Percentiles rank a stretch among this genome's conserved stretches.
These are phyloP conservation scores for Podosphaera aphanis DNA, from an alignment of 2,329 filamentous ascomycete species.

Conservation along the genomic window DNA sequence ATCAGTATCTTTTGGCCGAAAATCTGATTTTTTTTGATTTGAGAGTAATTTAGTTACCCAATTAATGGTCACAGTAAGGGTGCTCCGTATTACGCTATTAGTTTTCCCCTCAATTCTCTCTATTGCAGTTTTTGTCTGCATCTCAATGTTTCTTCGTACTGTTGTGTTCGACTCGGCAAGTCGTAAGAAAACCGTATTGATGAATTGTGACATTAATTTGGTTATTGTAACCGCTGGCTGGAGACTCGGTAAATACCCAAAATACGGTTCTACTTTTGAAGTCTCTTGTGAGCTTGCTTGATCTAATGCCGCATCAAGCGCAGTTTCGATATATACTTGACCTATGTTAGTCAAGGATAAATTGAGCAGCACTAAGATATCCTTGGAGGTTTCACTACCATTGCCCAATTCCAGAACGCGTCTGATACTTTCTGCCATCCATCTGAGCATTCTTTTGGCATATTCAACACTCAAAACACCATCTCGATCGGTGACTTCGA, in stretches of 20 bases:
- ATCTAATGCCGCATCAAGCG: slow-evolving; percentile 47
- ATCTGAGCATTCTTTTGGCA: slow-evolving; percentile 94
- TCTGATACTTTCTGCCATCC: slow-evolving; percentile 86
- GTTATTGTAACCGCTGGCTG: slow-evolving; percentile 70
- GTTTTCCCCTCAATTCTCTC: slow-evolving; percentile 45
- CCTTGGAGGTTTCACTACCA: slow-evolving; percentile 73
- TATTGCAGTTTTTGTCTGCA: slow-evolving; percentile 33
- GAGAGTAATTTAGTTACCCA: slow-evolving; percentile 40
- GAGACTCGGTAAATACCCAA: slow-evolving; percentile 58
- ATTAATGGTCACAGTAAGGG: slow-evolving; percentile 37
- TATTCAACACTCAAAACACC: slow-evolving; percentile 61
- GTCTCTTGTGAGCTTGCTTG: slow-evolving; percentile 54
- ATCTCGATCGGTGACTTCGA: slow-evolving; percentile 78
- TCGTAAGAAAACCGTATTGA: slow-evolving; percentile 71
- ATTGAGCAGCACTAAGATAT: slow-evolving; percentile 65
- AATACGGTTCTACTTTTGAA: slow-evolving; percentile 63
- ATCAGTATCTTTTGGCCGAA: slow-evolving; percentile 42
- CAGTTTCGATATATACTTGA: slow-evolving; percentile 50
- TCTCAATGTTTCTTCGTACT: slow-evolving; percentile 50
- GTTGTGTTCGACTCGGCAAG: slow-evolving; percentile 77
- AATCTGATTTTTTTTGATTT: slow-evolving; percentile 48
- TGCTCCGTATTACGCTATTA: slow-evolving; percentile 43
- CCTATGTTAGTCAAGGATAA: slow-evolving; percentile 73
- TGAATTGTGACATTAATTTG: slow-evolving; percentile 81
- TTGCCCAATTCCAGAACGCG: slow-evolving; percentile 77